Evolutionary conservation across 257 asterid genomes (phyloP).

Genomic region (Solanum chmielewskii): DNA sequence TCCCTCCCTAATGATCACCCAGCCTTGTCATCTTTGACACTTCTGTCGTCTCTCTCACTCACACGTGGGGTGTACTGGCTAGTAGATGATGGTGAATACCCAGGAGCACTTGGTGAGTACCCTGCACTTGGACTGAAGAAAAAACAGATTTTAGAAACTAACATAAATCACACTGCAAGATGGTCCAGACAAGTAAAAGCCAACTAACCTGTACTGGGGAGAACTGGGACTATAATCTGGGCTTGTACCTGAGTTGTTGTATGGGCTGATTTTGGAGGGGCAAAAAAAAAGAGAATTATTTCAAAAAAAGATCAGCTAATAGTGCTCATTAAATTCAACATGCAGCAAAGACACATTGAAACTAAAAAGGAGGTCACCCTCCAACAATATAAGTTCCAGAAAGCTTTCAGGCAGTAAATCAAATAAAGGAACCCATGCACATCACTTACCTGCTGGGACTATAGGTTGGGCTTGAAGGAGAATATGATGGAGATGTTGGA

Average conservation of each 20-base stretch:
- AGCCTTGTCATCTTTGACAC: slow-evolving; percentile 46
- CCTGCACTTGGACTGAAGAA: slow-evolving; percentile 86
- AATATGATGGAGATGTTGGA: slow-evolving; percentile 87
- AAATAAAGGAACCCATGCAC: background rate
- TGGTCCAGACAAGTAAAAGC: background rate
- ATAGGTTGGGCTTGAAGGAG: slow-evolving; percentile 91
- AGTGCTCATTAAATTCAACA: background rate
- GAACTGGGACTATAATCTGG: slow-evolving; percentile 91
- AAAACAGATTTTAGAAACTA: background rate
- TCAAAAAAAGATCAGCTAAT: background rate
- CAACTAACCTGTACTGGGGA: slow-evolving; percentile 72
- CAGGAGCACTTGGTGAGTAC: slow-evolving; percentile 94
- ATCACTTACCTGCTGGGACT: slow-evolving; percentile 88
- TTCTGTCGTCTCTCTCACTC: slow-evolving; percentile 49
- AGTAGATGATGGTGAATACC: slow-evolving; percentile 86
- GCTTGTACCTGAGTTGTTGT: slow-evolving; percentile 48
- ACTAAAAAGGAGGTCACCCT: background rate
- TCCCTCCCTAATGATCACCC: background rate
- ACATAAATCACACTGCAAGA: background rate
- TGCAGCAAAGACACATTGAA: background rate
- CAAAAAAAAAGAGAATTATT: background rate
- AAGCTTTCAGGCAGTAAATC: background rate
- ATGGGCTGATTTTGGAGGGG: slow-evolving; percentile 45
- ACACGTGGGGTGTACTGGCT: slow-evolving; percentile 72
- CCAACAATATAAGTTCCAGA: background rate